Evolutionary conservation across 2,329 filamentous ascomycete genomes (phyloP), one percentile per base, ranked within the genome.

Genomic region (Clarireedia sp.): DNA sequence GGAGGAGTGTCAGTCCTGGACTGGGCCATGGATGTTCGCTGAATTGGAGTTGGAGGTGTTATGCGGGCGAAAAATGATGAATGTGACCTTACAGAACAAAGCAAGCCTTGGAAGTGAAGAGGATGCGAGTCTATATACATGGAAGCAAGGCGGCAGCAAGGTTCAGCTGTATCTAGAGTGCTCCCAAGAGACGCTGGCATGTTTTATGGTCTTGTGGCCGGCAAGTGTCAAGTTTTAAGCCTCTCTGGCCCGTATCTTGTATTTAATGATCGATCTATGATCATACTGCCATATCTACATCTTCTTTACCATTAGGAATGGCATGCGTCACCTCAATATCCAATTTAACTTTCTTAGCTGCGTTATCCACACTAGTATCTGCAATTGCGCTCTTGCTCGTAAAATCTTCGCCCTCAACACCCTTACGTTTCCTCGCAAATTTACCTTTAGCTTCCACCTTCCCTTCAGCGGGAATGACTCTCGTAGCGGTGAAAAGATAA

Each of bases 401-500:
- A 21, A 16, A 46, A 14, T 29, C 58, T 49, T 49, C 58, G 7
- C 45, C 54, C 7, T 56, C 57, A 12, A 17, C 37, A 16, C 48
- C 58, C 44, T 54, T 62, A 40, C 55, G 63, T 59, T 59, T 63
- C 55, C 57, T 65, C 21, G 57, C 58, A 50, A 86, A 91, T 69
- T 83, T 83, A 0, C 94, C 94, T 58, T 90, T 82, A 1, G 92
- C 92, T 66, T 90, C 86, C 4, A 96, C 86, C 63, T 80, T 83
- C 2, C 88, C 89, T 64, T 89, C 81, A 0, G 87, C 83, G 0
- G 94, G 94, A 46, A 92, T 74, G 1, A 94, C 90, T 62, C 85
- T 81, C 68, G 87, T 89, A 0, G 80, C 92, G 26, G 90, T 92
- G 63, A 97, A 90, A 3, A 99, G 69, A 69, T 89, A 99, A 0